Evolutionary conservation across 2,329 filamentous ascomycete species (phyloP).

Genomic region (Cladosporium cucumerinum): DNA sequence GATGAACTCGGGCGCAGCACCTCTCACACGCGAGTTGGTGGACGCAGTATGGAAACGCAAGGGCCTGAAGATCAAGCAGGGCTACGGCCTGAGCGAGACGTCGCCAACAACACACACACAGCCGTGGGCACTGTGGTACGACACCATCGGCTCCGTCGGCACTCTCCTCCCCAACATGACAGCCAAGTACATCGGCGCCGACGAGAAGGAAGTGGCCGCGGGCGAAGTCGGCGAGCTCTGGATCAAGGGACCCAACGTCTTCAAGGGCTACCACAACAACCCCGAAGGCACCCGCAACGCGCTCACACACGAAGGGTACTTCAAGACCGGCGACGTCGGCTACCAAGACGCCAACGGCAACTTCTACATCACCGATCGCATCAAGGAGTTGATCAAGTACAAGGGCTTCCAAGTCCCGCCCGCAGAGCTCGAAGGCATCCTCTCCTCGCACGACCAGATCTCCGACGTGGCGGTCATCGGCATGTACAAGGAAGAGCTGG

Average conservation of each 20-base stretch:
- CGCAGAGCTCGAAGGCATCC: conserved; percentile 46
- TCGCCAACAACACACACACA: conserved; percentile 72
- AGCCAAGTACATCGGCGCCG: conserved; percentile 70
- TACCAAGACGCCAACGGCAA: conserved; percentile 73
- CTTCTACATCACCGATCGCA: conserved; percentile 85
- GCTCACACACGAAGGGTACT: conserved; percentile 75
- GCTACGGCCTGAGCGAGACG: conserved; percentile 86
- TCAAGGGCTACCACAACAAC: conserved; percentile 74
- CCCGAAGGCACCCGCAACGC: conserved; percentile 66
- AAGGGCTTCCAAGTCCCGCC: conserved; percentile 47
- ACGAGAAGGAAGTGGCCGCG: conserved; percentile 57
- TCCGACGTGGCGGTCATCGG: conserved; percentile 47
- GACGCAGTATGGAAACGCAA: conserved; percentile 71
- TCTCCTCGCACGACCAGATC: conserved; percentile 42
- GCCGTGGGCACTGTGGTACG: conserved; percentile 71
- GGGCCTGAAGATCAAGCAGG: conserved; percentile 81
- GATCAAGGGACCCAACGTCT: conserved; percentile 76
- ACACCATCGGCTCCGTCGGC: conserved; percentile 74
- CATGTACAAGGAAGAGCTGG: conserved; percentile 44
- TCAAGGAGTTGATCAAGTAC: conserved; percentile 67
- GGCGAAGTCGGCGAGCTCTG: conserved; percentile 61
- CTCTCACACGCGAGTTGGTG: conserved; percentile 75
- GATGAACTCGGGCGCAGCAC: conserved; percentile 84
- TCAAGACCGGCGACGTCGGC: conserved; percentile 86
- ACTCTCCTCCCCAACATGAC: conserved; percentile 73